These are phyloP conservation scores for Moesziomyces globuligerus DNA, from an alignment of 1,284 basidiomycete genomes.

Conservation along the genomic window DNA sequence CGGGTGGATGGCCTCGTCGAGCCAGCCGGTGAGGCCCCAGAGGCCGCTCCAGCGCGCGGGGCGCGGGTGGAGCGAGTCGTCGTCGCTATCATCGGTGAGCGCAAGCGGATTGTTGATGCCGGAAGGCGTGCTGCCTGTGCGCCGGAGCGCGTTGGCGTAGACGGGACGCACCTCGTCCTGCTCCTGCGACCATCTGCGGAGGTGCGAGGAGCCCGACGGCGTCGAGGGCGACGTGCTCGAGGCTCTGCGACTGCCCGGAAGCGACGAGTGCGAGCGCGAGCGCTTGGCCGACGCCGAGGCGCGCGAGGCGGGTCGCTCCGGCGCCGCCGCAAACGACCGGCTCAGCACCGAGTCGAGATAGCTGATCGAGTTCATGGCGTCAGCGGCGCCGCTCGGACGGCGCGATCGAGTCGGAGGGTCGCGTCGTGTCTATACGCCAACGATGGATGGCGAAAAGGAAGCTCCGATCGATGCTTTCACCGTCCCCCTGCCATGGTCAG, in stretches of 20 bases:
- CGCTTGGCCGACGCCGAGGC: conserved; percentile 23
- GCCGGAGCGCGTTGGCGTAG: conserved; percentile 25
- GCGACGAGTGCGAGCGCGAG: conserved; percentile 40
- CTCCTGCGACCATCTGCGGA: conserved; percentile 47
- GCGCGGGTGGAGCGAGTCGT: conserved; percentile 11
- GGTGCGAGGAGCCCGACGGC: conserved; percentile 16
- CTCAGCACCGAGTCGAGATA: conserved; percentile 60
- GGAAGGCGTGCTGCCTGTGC: conserved; percentile 40
- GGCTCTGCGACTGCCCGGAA: conserved; percentile 32
- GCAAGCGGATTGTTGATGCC: conserved; percentile 13
- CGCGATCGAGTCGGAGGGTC: not conserved
- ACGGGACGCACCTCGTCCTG: conserved; percentile 18
- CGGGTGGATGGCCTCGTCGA: conserved; percentile 45
- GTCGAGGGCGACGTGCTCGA: conserved; percentile 28
- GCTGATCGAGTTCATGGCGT: conserved; percentile 57
- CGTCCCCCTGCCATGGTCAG: too few relatives aligned
- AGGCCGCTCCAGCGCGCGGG: conserved; percentile 35
- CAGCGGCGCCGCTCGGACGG: not conserved
- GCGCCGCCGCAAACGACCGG: conserved; percentile 39
- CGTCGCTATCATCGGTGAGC: conserved; percentile 32
- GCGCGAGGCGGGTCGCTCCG: conserved; percentile 23
- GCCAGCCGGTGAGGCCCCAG: conserved; percentile 45
- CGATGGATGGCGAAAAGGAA: not conserved
- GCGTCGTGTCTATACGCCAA: too few relatives aligned
- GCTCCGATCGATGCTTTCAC: too few relatives aligned